phyloP scores from a whole-genome alignment of 345 rosid genomes.

The Eucalyptus grandis region DNA sequence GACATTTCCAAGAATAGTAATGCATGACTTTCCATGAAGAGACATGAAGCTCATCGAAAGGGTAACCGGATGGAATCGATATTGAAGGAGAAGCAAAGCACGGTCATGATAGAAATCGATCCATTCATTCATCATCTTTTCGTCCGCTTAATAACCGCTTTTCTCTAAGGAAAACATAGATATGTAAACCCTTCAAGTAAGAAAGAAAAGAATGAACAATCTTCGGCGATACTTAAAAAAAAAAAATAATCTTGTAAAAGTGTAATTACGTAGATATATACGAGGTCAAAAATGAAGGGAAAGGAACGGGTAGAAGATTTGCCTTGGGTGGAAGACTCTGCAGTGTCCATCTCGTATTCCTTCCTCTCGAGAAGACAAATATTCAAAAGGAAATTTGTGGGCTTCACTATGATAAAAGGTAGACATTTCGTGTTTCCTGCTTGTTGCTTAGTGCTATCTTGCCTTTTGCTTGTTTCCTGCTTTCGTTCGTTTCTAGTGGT shows the following conservation, averaged over 20 bases:
- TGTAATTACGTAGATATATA: too few species aligned
- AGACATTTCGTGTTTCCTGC: too few species aligned
- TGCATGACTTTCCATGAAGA: neutral
- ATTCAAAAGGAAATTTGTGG: fast-evolving
- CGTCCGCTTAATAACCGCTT: fast-evolving
- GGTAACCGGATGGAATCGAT: neutral
- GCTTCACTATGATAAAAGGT: too few species aligned
- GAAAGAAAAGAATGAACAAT: neutral
- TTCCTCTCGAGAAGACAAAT: fast-evolving
- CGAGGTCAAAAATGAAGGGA: too few species aligned
- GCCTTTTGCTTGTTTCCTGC: too few species aligned
- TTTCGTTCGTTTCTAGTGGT: too few species aligned
- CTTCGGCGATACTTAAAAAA: fast-evolving
- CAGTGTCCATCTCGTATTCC: fast-evolving
- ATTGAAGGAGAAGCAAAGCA: neutral
- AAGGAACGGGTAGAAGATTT: fast-evolving
- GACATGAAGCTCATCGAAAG: neutral
- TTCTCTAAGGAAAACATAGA: neutral
- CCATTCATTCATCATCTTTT: neutral
- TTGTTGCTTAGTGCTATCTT: too few species aligned
- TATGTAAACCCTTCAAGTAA: neutral
- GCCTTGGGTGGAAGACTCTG: fast-evolving
- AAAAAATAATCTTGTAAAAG: too few species aligned
- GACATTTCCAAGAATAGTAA: neutral
- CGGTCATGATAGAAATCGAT: fast-evolving